A percentile compares a stretch with the other conserved stretches of the same genome.
Conservation (phyloP, 768 basidiomycete species). For the Gymnopilus dilepis region DNA sequence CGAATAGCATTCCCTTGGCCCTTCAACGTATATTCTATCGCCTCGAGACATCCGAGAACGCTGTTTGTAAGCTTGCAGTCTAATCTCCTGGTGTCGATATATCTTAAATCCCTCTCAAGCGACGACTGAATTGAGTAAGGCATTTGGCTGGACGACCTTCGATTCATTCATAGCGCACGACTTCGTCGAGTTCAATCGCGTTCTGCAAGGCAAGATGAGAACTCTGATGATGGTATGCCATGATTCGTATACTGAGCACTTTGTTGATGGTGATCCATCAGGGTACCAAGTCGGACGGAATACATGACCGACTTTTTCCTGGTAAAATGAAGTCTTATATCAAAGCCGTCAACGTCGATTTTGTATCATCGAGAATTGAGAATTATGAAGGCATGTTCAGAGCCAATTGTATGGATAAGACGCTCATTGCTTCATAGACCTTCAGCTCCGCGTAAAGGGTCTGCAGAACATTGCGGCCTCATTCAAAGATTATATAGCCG, state of each 20-base stretch:
- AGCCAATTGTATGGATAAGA: neutral
- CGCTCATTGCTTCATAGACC: slow-evolving; percentile 58
- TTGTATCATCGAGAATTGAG: slow-evolving; percentile 91
- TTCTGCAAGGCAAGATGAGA: slow-evolving; percentile 95
- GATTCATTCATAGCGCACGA: slow-evolving; percentile 99
- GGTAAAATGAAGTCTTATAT: slow-evolving; percentile 99
- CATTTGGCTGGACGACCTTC: slow-evolving; percentile 98
- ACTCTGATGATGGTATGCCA: slow-evolving; percentile 92
- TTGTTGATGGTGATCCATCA: slow-evolving; percentile 31
- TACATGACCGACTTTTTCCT: slow-evolving; percentile 91
- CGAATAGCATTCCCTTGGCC: slow-evolving; percentile 92
- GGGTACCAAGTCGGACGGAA: slow-evolving; percentile 96
- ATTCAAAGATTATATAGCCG: slow-evolving; percentile 95
- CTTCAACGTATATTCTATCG: slow-evolving; percentile 98
- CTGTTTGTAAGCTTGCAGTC: slow-evolving; percentile 71
- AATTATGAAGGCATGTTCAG: slow-evolving; percentile 85
- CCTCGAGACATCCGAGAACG: slow-evolving; percentile 96
- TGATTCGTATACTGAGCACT: neutral
- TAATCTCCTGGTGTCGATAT: neutral
- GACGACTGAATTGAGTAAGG: slow-evolving; percentile 96
- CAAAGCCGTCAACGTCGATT: slow-evolving; percentile 98
- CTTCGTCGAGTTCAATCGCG: slow-evolving; percentile 98
- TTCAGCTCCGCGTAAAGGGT: slow-evolving; percentile 98
- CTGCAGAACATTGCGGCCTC: slow-evolving; percentile 97
- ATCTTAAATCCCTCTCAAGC: slow-evolving; percentile 48